Evolutionary conservation across 129 eudicot species (phyloP).

Genomic region (Pulicaria dysenterica): DNA sequence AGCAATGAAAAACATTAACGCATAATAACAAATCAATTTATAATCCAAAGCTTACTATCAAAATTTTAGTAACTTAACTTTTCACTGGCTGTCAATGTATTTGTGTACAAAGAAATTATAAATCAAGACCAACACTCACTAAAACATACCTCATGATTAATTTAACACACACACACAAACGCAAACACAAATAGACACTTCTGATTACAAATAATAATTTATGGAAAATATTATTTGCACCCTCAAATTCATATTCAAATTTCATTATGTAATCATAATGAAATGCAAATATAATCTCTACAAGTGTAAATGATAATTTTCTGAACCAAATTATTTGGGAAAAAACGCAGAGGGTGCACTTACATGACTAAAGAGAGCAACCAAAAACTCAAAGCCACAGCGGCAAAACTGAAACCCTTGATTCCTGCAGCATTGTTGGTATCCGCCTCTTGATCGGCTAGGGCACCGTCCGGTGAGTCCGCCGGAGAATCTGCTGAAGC

Average conservation of each 20-base stretch:
- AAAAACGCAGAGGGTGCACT: slow-evolving; percentile 6
- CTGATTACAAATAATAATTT: slow-evolving; percentile 26
- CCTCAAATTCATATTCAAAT: slow-evolving; percentile 32
- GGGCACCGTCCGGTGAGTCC: slow-evolving; percentile 56
- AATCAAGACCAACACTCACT: slow-evolving; percentile 19
- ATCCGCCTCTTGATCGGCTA: slow-evolving; percentile 58
- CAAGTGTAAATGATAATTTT: slow-evolving; percentile 20
- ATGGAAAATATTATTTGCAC: slow-evolving; percentile 19
- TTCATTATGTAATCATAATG: slow-evolving; percentile 39
- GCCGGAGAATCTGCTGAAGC: slow-evolving; percentile 72
- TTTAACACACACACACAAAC: slow-evolving; percentile 24
- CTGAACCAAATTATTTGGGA: slow-evolving; percentile 25
- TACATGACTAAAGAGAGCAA: slow-evolving; percentile 44
- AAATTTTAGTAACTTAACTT: not conserved
- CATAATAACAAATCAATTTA: not conserved
- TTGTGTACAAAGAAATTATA: slow-evolving; percentile 17
- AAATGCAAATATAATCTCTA: slow-evolving; percentile 32
- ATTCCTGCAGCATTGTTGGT: slow-evolving; percentile 31
- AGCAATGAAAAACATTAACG: not conserved
- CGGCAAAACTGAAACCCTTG: slow-evolving; percentile 47
- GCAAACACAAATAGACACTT: not conserved
- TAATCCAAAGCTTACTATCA: not conserved
- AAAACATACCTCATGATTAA: slow-evolving; percentile 31
- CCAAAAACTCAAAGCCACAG: slow-evolving; percentile 43
- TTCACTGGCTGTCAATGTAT: slow-evolving; percentile 14